Percentiles rank a stretch among this genome's conserved stretches.
Evolutionary conservation across 2,329 filamentous ascomycete genomes (phyloP).

Genomic region (Pestalotiopsis sp.): DNA sequence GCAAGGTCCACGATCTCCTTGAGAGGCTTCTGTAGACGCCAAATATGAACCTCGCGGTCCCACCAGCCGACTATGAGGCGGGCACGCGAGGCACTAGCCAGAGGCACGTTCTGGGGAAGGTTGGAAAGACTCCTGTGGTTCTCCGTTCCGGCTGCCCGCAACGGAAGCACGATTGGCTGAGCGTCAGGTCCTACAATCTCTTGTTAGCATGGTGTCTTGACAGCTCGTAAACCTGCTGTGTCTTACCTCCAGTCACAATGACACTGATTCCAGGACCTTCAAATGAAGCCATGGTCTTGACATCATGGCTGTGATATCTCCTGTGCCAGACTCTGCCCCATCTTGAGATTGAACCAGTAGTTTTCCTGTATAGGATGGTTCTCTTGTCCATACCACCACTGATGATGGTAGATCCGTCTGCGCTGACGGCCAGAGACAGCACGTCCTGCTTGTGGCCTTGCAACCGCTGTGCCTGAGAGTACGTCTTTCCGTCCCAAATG

Average conservation of each 20-base stretch:
- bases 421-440: conserved; percentile 80
- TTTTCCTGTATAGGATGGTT: conserved; percentile 79
- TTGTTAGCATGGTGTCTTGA: conserved; percentile 31
- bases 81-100: conserved; percentile 72
- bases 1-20: conserved; percentile 45
- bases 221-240: conserved; percentile 2
- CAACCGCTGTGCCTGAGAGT: conserved; percentile 83
- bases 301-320: conserved; percentile 89
- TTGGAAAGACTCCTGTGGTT: conserved; percentile 81
- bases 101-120: conserved; percentile 76
- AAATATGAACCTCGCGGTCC: conserved; percentile 85
- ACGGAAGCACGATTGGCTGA: conserved; percentile 77
- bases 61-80: conserved; percentile 89
- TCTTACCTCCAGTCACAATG: conserved; percentile 84
- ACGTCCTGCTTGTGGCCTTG: conserved; percentile 89
- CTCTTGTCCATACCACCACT: conserved; percentile 91
- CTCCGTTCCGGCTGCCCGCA: conserved; percentile 77
- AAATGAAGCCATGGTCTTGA: conserved; percentile 91
- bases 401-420: conserved; percentile 79
- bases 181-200: conserved; percentile 75
- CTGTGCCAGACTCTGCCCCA: conserved; percentile 89
- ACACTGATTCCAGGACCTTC: conserved; percentile 84
- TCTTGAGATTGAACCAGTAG: conserved; percentile 59
- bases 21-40: conserved; percentile 59
- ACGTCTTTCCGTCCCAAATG: conserved; percentile 93